Percentiles rank a stretch among this genome's conserved stretches.
These are phyloP conservation scores for Phanerochaete sordida DNA, from an alignment of 768 basidiomycete genomes.

Conservation along the genomic window DNA sequence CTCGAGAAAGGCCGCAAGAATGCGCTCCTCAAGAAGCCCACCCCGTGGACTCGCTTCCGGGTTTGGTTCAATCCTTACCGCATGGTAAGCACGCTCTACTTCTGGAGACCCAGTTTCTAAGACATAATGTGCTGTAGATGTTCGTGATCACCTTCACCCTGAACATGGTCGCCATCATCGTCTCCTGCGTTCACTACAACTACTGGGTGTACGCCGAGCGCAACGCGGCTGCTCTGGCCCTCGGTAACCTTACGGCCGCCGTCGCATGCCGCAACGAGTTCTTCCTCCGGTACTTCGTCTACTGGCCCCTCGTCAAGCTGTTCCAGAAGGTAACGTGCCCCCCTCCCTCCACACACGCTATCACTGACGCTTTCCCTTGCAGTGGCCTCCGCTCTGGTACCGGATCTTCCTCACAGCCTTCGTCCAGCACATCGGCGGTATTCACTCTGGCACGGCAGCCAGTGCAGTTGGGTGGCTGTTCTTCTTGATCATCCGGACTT, in stretches of 20 bases:
- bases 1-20: conserved; percentile 15
- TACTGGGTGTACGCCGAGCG: conserved; percentile 63
- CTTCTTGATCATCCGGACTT: conserved; percentile 57
- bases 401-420: conserved; percentile 71
- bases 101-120: neutral
- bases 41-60: conserved; percentile 7
- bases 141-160: conserved; percentile 59
- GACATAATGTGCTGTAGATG: neutral
- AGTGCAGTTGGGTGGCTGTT: conserved; percentile 71
- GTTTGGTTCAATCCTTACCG: conserved; percentile 15
- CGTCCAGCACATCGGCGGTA: conserved; percentile 74
- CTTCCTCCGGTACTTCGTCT: conserved; percentile 65
- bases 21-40: conserved; percentile 7
- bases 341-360: neutral
- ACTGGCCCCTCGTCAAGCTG: conserved; percentile 62
- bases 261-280: conserved; percentile 81
- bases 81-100: neutral
- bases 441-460: conserved; percentile 74
- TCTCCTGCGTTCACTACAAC: conserved; percentile 49
- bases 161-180: conserved; percentile 55
- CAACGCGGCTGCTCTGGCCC: conserved; percentile 66
- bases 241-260: conserved; percentile 69
- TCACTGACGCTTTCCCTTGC: neutral
- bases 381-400: conserved; percentile 76
- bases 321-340: conserved; percentile 60